Evolutionary conservation across 352 stramenopile species (phyloP), one percentile per base, ranked within the genome.

Genomic region (Globisporangium carolinianum): DNA sequence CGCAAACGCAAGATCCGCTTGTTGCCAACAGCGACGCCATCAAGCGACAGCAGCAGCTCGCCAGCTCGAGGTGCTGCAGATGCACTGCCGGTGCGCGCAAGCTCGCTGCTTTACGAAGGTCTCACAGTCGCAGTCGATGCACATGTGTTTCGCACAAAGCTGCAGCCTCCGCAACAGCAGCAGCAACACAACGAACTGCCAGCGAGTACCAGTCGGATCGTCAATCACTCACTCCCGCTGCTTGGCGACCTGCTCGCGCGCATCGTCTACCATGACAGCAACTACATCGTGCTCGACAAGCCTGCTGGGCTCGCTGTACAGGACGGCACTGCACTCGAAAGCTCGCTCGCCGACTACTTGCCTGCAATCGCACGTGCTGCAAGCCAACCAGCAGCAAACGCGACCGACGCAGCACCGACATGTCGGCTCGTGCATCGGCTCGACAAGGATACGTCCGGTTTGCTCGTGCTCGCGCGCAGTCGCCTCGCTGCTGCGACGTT

Each of bases 251-350:
- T 89, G 42, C 36, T 74, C 15, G 36, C 66, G 46, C 58, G 79
- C 2, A 32, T 91, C 10, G 54, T 83, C 51, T 76, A 82, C 61
- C 47, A 62, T 18, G 73, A 91, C 60, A 49, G 62, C 45, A 83
- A 89, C 52, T 91, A 71, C 61, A 47, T 88, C 51, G 60, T 86
- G 48, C 69, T 91, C 18, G 69, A 91, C 61, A 91, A 91, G 54
- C 81, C 81, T 1, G 67, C 75, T n/a, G 78, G 78, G 49, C 67
- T 91, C 51, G 81, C 79, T 32, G 76, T 88, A 11, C 79, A 85
- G 65, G 71, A 79, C 24, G 78, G 81, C 5, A 77, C 73, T 0
- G 65, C 55, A 15, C 57, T 86, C 42, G 66, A 57, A 0, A 58
- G 73, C 18, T 86, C 71, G 12, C 52, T 90, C n/a, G 66, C 64